Conservation (phyloP, 176 grass and related monocot species). For the Carex kokanica region DNA sequence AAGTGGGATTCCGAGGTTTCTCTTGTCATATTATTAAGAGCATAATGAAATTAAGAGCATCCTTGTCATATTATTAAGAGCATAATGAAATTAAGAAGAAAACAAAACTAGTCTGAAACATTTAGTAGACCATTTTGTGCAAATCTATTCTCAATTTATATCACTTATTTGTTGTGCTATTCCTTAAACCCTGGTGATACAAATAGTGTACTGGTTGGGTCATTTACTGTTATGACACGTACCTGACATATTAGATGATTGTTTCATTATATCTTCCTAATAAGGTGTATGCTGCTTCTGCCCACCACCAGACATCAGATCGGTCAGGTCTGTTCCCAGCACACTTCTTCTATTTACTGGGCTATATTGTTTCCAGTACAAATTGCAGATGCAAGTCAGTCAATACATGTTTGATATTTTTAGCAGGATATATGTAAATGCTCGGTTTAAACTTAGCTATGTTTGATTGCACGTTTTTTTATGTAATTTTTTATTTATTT, state of each 20-base stretch:
- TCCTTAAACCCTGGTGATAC: not conserved
- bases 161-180: not conserved
- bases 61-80: not conserved
- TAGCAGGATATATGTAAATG: not conserved
- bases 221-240: not conserved
- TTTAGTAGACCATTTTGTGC: not conserved
- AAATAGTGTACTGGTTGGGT: not conserved
- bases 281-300: not conserved
- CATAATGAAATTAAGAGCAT: not conserved
- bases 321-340: not conserved
- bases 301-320: not conserved
- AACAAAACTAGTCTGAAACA: not conserved
- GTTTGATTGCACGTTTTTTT: not conserved
- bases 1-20: not conserved
- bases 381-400: not conserved
- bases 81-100: not conserved
- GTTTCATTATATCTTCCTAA: not conserved
- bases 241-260: not conserved
- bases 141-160: not conserved
- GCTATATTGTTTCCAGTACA: not conserved
- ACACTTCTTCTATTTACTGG: not conserved
- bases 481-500: slow-evolving; percentile 1
- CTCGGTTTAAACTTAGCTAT: not conserved
- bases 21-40: not conserved
- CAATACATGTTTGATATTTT: not conserved